phyloP scores from a whole-genome alignment of 2,329 filamentous ascomycete genomes.

The Alternaria brassicicola region DNA sequence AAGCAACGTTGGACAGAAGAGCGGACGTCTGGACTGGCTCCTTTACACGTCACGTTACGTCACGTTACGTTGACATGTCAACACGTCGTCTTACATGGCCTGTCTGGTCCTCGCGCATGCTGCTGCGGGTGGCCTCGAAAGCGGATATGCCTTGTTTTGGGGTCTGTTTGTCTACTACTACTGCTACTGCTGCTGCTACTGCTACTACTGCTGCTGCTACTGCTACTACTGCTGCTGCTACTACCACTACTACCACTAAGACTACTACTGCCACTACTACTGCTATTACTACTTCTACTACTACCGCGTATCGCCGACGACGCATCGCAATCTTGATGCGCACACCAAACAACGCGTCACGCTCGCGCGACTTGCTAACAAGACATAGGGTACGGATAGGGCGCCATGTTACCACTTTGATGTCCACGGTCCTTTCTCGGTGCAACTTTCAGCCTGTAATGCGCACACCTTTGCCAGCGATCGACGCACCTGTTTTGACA shows the following conservation, averaged over 20 bases:
- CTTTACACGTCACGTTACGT: too few species aligned
- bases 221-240: too few species aligned
- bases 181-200: too few species aligned
- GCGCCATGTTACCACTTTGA: background rate
- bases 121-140: background rate
- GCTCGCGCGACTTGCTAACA: conserved; percentile 15
- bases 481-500: conserved; percentile 5
- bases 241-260: too few species aligned
- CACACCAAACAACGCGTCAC: conserved; percentile 1
- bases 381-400: background rate
- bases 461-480: background rate
- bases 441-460: background rate
- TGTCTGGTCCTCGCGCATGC: background rate
- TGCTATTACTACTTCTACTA: too few species aligned
- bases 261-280: background rate
- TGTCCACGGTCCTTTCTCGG: conserved; percentile 16
- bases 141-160: background rate
- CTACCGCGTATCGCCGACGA: background rate
- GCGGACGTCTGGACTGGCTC: background rate
- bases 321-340: conserved; percentile 2
- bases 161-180: background rate
- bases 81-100: too few species aligned
- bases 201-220: too few species aligned
- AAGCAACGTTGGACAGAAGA: background rate
- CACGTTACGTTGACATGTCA: too few species aligned